Percentiles rank a stretch among this genome's conserved stretches.
phyloP scores from a whole-genome alignment of 768 basidiomycete genomes.

The Calocybe cyanea region DNA sequence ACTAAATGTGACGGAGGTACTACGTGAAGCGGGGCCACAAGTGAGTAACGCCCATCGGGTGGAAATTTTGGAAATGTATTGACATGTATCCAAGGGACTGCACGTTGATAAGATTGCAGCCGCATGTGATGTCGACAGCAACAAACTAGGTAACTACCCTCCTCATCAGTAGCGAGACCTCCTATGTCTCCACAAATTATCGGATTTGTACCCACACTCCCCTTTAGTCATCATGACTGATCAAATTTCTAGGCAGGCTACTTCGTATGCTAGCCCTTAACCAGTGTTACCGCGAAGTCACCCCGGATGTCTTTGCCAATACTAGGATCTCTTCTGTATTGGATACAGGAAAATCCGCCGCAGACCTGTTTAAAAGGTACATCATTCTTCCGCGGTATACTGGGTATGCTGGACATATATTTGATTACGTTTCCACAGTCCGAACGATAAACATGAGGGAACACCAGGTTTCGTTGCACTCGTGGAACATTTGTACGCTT shows the following conservation, averaged over 20 bases:
- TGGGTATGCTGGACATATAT: neutral
- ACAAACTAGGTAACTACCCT: slow-evolving; percentile 28
- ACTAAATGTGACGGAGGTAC: slow-evolving; percentile 25
- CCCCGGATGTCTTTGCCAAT: slow-evolving; percentile 31
- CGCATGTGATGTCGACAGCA: slow-evolving; percentile 24
- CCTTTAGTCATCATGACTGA: too few relatives aligned
- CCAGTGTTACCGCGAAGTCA: slow-evolving; percentile 33
- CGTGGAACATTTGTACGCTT: slow-evolving; percentile 21
- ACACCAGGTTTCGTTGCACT: slow-evolving; percentile 26
- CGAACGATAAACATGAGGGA: slow-evolving; percentile 24
- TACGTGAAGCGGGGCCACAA: slow-evolving; percentile 30
- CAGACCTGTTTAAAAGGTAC: slow-evolving; percentile 23
- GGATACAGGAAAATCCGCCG: slow-evolving; percentile 25
- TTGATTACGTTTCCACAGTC: slow-evolving; percentile 14
- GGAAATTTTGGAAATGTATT: neutral
- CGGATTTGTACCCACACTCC: too few relatives aligned
- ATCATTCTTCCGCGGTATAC: too few relatives aligned
- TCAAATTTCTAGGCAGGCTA: slow-evolving; percentile 15
- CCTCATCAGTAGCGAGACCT: neutral
- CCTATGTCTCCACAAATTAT: too few relatives aligned
- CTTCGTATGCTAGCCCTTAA: slow-evolving; percentile 30
- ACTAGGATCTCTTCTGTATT: slow-evolving; percentile 30
- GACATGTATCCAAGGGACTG: slow-evolving; percentile 22
- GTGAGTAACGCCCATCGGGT: slow-evolving; percentile 11
- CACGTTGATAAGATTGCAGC: slow-evolving; percentile 34